A percentile compares a stretch with the other conserved stretches of the same genome.
Conservation (phyloP, 257 asterid species). For the Capsicum rhomboideum region DNA sequence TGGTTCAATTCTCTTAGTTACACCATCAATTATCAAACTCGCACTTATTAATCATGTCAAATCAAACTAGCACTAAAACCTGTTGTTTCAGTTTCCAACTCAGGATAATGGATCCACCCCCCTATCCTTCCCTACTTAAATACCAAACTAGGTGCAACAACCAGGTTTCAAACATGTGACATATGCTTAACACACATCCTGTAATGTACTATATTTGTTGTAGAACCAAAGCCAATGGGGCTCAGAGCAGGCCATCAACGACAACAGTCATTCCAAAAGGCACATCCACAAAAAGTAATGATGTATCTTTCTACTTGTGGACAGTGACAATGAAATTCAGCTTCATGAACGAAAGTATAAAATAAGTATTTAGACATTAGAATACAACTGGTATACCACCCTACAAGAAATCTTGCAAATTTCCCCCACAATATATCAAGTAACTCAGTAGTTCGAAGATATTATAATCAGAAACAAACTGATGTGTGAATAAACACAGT, state of each 20-base stretch:
- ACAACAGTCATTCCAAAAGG: neutral
- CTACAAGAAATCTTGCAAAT: neutral
- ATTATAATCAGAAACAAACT: neutral
- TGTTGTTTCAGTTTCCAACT: neutral
- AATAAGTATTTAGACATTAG: neutral
- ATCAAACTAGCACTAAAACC: neutral
- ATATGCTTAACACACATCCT: neutral
- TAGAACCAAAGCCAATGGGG: neutral
- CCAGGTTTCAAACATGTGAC: neutral
- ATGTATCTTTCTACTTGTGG: neutral
- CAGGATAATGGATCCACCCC: neutral
- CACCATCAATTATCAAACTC: neutral
- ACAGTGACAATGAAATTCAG: neutral
- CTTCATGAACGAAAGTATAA: neutral
- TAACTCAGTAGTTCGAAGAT: neutral
- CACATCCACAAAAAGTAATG: neutral
- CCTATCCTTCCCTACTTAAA: neutral
- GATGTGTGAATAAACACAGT: neutral
- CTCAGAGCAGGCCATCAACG: neutral
- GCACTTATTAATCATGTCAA: neutral
- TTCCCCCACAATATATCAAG: neutral
- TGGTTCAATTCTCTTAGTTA: neutral
- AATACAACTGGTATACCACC: neutral
- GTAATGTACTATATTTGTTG: neutral
- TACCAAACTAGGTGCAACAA: neutral